These are phyloP conservation scores for Buxus sempervirens DNA, from an alignment of 164 flowering plant species.

Conservation along the genomic window DNA sequence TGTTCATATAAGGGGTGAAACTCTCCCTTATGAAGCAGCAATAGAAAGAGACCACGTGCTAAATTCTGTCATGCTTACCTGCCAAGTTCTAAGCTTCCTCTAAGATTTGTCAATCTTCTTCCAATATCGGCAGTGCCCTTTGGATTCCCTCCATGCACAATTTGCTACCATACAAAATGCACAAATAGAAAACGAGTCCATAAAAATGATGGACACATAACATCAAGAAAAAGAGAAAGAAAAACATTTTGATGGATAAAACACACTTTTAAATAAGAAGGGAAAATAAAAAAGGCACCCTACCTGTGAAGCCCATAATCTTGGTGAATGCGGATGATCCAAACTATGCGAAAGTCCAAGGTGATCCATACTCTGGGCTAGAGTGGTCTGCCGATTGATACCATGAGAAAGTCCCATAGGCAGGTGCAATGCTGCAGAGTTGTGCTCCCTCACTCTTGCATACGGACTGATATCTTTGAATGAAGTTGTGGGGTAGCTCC, in stretches of 20 bases:
- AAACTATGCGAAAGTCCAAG: slow-evolving; percentile 42
- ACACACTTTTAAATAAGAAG: too few species aligned
- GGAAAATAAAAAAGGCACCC: slow-evolving; percentile 1
- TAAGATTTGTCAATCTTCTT: slow-evolving; percentile 41
- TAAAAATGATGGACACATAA: not conserved
- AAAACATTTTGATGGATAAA: not conserved
- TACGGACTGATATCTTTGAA: slow-evolving; percentile 36
- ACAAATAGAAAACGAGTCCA: not conserved
- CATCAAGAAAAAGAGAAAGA: not conserved
- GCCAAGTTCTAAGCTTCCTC: slow-evolving; percentile 60
- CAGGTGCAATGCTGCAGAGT: slow-evolving; percentile 24
- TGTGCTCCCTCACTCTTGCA: slow-evolving; percentile 41
- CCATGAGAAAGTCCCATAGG: slow-evolving; percentile 33
- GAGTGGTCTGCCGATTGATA: slow-evolving; percentile 26
- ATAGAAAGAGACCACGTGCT: not conserved
- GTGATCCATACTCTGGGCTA: slow-evolving; percentile 42
- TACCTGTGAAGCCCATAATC: slow-evolving; percentile 58
- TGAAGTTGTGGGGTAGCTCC: slow-evolving; percentile 30
- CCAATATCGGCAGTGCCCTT: slow-evolving; percentile 39
- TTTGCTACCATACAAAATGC: slow-evolving; percentile 33
- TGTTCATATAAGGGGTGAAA: not conserved
- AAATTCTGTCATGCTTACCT: slow-evolving; percentile 41
- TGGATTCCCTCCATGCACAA: slow-evolving; percentile 28
- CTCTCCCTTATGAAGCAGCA: not conserved
- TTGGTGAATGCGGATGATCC: slow-evolving; percentile 44